A percentile compares a stretch with the other conserved stretches of the same genome.
These are phyloP conservation scores for Phanerodontia chrysosporium DNA, from an alignment of 768 basidiomycete genomes.

Conservation along the genomic window DNA sequence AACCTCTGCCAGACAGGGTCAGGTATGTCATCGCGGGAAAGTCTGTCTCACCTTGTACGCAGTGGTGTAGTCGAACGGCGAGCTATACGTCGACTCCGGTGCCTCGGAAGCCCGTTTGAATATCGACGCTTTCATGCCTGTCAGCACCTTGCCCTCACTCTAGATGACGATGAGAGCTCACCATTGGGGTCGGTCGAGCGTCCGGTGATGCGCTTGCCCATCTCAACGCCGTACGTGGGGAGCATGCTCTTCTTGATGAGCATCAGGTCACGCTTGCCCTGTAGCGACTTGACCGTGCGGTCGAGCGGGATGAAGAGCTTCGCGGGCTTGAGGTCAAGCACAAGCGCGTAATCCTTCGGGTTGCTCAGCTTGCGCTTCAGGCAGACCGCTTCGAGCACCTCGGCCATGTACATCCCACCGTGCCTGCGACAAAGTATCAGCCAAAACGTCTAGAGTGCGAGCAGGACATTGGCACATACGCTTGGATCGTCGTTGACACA, in stretches of 20 bases:
- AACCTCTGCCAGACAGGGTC: constrained; percentile 57
- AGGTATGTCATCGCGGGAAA: background rate
- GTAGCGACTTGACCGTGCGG: constrained; percentile 92
- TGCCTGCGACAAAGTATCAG: constrained; percentile 41
- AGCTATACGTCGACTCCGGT: constrained; percentile 41
- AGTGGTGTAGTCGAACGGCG: constrained; percentile 72
- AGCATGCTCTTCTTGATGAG: constrained; percentile 79
- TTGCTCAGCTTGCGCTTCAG: constrained; percentile 60
- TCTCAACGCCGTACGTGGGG: constrained; percentile 64
- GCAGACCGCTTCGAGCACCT: constrained; percentile 85
- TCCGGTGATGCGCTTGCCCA: constrained; percentile 52
- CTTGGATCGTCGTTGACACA: constrained; percentile 85
- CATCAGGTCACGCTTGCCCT: constrained; percentile 79
- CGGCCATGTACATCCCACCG: constrained; percentile 95
- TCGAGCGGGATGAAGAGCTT: constrained; percentile 87
- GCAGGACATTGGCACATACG: constrained; percentile 52
- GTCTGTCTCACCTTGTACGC: constrained; percentile 70
- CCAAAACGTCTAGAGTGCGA: too few species aligned
- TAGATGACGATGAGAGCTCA: constrained; percentile 25
- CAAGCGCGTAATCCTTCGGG: constrained; percentile 79
- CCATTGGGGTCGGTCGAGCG: constrained; percentile 91
- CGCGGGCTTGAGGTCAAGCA: constrained; percentile 52
- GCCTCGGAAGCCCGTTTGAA: constrained; percentile 86
- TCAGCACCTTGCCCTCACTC: background rate
- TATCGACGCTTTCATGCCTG: constrained; percentile 70